Percentiles rank a stretch among this genome's conserved stretches.
Conservation (phyloP, 2,329 filamentous ascomycete genomes). For the Monilinia fructigena region DNA sequence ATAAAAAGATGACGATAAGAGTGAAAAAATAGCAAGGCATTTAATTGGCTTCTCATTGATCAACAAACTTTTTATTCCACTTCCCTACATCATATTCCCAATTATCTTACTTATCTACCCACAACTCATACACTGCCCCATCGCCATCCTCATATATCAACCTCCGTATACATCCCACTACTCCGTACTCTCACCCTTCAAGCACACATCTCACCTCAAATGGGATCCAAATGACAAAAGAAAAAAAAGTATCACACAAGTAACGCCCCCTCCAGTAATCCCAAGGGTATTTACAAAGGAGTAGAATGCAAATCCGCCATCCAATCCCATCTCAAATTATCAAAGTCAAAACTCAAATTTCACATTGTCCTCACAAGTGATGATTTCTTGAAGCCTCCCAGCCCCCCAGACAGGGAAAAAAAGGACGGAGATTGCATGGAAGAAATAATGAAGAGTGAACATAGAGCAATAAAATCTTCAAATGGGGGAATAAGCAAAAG, state of each 20-base stretch:
- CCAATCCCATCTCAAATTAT: slow-evolving; percentile 4
- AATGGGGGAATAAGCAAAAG: not conserved
- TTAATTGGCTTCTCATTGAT: not conserved
- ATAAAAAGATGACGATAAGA: not conserved
- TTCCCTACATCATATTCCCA: not conserved
- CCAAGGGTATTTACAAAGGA: slow-evolving; percentile 24
- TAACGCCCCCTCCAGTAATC: slow-evolving; percentile 9
- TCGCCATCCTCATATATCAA: not conserved
- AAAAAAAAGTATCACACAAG: not conserved
- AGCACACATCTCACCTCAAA: not conserved
- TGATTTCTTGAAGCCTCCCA: slow-evolving; percentile 1
- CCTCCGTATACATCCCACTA: not conserved
- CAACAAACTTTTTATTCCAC: slow-evolving; percentile 2
- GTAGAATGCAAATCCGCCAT: slow-evolving; percentile 18
- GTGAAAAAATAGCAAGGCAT: not conserved
- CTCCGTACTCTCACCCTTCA: not conserved
- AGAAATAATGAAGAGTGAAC: slow-evolving; percentile 2
- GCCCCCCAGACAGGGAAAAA: not conserved
- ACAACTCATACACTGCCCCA: not conserved
- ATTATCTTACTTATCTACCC: slow-evolving; percentile 9
- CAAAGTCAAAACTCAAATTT: slow-evolving; percentile 4
- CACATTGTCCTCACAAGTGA: slow-evolving; percentile 10
- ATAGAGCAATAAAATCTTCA: slow-evolving; percentile 2
- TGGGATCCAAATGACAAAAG: not conserved
- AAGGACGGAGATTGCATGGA: slow-evolving; percentile 1